Evolutionary conservation across 129 eudicot species (phyloP), one percentile per base, ranked within the genome.

Genomic region (Cynara cardunculus): DNA sequence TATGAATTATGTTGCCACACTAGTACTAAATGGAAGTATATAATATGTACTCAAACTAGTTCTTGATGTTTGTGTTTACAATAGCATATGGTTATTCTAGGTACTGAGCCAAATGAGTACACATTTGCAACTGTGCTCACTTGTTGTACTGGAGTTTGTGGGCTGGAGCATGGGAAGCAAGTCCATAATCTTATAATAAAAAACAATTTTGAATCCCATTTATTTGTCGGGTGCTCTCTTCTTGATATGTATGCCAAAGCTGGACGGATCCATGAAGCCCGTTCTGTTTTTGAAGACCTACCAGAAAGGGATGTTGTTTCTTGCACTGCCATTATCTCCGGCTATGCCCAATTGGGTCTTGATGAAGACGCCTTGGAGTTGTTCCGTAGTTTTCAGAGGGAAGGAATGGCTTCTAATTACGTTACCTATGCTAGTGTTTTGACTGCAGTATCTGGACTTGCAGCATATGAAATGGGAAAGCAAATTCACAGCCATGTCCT

Each of bases 161-260:
- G 89, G 69, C 31, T 85, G 68, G 80, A 79, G 21, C 82, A 72
- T 74, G 99, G 99, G 73, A 90, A 75, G 71, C 99, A 95, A 86
- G 88, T 95, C 61, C 99, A 92, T 74, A 85, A 85, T 77, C 96
- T 83, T 72, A 59, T 89, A 75, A 85, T 90, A 7, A 95, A 88
- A 82, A 81, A 11, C 80, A 87, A 75, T 32, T 92, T 85, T 39
- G 93, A 90, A 44, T 85, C 89, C 84, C 92, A 95, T 80, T 77
- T 89, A 68, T 92, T 82, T 72, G 97, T 92, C 24, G 97, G 97
- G 61, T 90, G 97, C 89, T 95, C 99, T 76, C 97, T 95, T 72
- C 96, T 95, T 73, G 99, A 92, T 80, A 83, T 95, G 89, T 95
- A 95, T 84, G 97, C 97, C 78, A 95, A 95, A 83, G 86, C 94